Base-by-base conservation (phyloP, 78 protist genomes). In the Pigoraptor vietnamica region DNA sequence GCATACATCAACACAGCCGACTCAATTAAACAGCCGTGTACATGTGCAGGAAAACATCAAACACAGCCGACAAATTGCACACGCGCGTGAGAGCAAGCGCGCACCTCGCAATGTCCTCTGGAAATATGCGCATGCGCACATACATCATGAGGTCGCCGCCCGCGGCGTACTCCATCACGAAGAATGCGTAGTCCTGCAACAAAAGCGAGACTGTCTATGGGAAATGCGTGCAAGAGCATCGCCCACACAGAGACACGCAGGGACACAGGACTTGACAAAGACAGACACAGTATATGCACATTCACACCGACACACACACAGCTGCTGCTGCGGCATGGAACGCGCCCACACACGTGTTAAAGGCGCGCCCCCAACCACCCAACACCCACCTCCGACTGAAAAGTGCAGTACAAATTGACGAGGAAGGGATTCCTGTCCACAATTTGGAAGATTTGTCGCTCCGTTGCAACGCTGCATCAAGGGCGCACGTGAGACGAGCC, bases 81-180 rank as follows among this genome's bases (percentile, higher is more conserved):
- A n/a, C n/a, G n/a, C n/a, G n/a, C n/a, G n/a, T n/a, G n/a, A n/a
- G n/a, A n/a, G 67, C 67, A 48, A 6, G 14, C 67, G 14, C 67
- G n/a, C 32, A 79, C 32, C 84, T 14, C n/a, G 84, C 84, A 23
- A 40, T 56, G n/a, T 79, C 87, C 81, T 87, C 93, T n/a, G 32
- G 32, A 35, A 93, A 93, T 25, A n/a, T 91, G 24, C 29, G 34
- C 84, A 91, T 89, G 40, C 95, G 98, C 0, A 97, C 39, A 88
- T 97, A 97, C 81, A 92, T 94, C 89, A 97, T 97, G 67, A 98
- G 93, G 33, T 98, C 99, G 21, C 99, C 99, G 89, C 98, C 98
- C 40, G 92, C 92, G 79, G 96, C 96, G 87, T 93, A 96, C 56
- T 96, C 98, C 93, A 96, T 91, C 91, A 91, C 91, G 37, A 93